A percentile compares a stretch with the other conserved stretches of the same genome.
phyloP scores from a whole-genome alignment of 345 rosid species.

The Acer saccharum region DNA sequence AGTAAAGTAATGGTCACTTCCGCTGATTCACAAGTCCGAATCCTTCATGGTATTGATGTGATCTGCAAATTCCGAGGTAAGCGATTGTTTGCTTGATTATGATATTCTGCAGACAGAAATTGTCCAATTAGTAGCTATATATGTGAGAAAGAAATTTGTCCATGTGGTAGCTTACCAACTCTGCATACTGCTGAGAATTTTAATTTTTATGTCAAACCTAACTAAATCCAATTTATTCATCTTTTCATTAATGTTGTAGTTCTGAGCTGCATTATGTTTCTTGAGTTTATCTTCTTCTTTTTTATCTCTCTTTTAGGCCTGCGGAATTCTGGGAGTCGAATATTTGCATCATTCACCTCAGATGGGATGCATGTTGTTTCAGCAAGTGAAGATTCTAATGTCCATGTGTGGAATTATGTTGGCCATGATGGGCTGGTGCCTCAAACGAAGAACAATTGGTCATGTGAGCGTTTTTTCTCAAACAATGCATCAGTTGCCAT shows the following conservation, averaged over 20 bases:
- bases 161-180: not conserved
- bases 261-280: not conserved
- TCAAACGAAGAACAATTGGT: conserved; percentile 29
- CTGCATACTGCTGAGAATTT: not conserved
- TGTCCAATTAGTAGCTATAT: not conserved
- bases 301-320: conserved; percentile 24
- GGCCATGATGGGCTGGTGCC: conserved; percentile 25
- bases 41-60: conserved; percentile 38
- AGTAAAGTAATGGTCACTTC: conserved; percentile 44
- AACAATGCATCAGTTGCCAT: conserved; percentile 41
- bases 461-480: conserved; percentile 42
- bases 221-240: not conserved
- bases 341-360: conserved; percentile 43
- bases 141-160: not conserved
- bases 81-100: conserved; percentile 16
- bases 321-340: conserved; percentile 34
- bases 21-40: conserved; percentile 43
- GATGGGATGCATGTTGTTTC: conserved; percentile 46
- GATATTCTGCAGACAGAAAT: not conserved
- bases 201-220: not conserved
- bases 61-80: conserved; percentile 42
- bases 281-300: not conserved
- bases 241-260: not conserved
- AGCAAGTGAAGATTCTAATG: conserved; percentile 47
- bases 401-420: conserved; percentile 40